phyloP scores from a whole-genome alignment of 2,329 filamentous ascomycete genomes.

The Bipolaris oryzae region DNA sequence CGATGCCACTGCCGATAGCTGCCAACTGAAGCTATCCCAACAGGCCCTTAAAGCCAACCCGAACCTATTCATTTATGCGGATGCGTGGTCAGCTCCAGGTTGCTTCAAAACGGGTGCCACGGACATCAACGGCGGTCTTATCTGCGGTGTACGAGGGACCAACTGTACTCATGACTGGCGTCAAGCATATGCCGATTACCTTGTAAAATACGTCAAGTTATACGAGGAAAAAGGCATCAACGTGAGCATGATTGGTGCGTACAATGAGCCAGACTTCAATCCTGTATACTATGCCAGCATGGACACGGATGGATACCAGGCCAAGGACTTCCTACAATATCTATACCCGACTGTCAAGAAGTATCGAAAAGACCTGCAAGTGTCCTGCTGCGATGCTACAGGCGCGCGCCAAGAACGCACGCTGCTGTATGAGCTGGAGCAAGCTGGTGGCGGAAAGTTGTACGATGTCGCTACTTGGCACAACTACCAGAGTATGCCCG shows the following conservation, averaged over 20 bases:
- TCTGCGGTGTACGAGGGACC: conserved; percentile 49
- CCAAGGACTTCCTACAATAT: conserved; percentile 56
- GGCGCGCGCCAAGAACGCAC: conserved; percentile 29
- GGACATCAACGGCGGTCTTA: conserved; percentile 51
- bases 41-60: conserved; percentile 52
- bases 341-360: conserved; percentile 48
- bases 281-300: conserved; percentile 52
- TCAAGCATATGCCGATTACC: conserved; percentile 54
- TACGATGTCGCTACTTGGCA: conserved; percentile 49
- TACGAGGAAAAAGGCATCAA: conserved; percentile 49
- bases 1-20: conserved; percentile 26
- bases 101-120: conserved; percentile 57
- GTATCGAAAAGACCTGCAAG: conserved; percentile 38
- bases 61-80: conserved; percentile 51
- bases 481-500: conserved; percentile 50
- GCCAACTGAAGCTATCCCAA: conserved; percentile 60
- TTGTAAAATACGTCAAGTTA: conserved; percentile 53
- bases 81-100: conserved; percentile 57
- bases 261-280: conserved; percentile 52
- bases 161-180: conserved; percentile 53
- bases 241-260: conserved; percentile 49
- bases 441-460: conserved; percentile 43
- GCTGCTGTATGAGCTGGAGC: conserved; percentile 32
- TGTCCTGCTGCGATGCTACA: conserved; percentile 52
- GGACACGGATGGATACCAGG: conserved; percentile 53